Evolutionary conservation across 257 asterid species (phyloP).

Genomic region (Gynochthodes officinalis): DNA sequence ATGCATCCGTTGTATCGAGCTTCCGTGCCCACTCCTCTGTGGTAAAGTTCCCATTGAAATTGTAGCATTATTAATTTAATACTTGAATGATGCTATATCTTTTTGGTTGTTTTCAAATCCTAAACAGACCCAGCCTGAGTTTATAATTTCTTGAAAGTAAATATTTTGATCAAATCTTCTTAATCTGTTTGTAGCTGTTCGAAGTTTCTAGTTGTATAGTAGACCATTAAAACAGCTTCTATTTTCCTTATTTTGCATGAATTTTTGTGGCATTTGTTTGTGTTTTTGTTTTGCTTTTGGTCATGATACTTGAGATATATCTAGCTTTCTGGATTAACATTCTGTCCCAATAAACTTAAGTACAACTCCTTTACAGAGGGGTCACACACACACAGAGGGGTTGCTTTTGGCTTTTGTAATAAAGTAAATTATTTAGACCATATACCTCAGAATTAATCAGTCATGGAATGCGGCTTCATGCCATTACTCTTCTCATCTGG

Average conservation of each 20-base stretch:
- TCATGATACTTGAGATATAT: neutral
- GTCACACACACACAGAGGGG: too few species aligned
- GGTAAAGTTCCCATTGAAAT: slow-evolving; percentile 42
- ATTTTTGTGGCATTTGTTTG: neutral
- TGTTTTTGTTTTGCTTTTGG: neutral
- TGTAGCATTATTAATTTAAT: neutral
- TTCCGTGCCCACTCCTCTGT: slow-evolving; percentile 88
- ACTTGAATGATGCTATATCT: neutral
- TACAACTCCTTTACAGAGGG: too few species aligned
- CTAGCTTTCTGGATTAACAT: neutral
- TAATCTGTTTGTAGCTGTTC: neutral
- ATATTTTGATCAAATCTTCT: neutral
- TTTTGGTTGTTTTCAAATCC: neutral
- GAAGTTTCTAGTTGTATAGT: neutral
- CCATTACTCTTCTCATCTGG: too few species aligned
- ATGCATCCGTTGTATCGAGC: slow-evolving; percentile 63
- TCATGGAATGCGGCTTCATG: neutral
- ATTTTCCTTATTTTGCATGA: neutral
- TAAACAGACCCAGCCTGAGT: neutral
- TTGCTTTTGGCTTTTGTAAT: neutral
- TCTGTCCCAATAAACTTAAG: neutral
- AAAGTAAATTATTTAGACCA: neutral
- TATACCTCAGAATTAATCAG: neutral
- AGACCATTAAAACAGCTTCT: neutral
- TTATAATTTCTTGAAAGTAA: too few species aligned